A percentile compares a stretch with the other conserved stretches of the same genome.
These are phyloP conservation scores for Trichodelitschia bisporula DNA, from an alignment of 495 filamentous ascomycete species.

Conservation along the genomic window DNA sequence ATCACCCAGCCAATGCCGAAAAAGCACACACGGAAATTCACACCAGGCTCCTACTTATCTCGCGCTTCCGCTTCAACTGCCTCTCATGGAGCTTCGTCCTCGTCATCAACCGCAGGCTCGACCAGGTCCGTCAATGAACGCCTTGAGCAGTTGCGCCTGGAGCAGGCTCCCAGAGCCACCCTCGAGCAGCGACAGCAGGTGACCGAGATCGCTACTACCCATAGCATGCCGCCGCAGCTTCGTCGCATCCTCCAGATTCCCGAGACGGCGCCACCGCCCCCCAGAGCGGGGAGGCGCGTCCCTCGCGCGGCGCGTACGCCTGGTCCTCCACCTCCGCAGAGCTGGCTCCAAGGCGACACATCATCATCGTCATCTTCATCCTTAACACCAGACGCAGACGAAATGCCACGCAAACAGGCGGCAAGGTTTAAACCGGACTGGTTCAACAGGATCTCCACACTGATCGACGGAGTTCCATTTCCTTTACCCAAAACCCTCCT, in stretches of 20 bases:
- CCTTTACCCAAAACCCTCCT: conserved; percentile 22
- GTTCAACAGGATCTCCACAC: no score
- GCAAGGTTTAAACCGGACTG: no score
- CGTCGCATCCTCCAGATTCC: conserved; percentile 41
- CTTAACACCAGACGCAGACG: no score
- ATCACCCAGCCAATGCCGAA: no score
- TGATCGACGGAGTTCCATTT: no score
- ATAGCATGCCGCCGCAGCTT: conserved; percentile 28
- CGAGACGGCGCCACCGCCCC: conserved; percentile 40
- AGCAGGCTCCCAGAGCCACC: conserved; percentile 11
- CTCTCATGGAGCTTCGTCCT: no score
- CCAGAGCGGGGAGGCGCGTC: conserved; percentile 28
- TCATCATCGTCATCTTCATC: no score
- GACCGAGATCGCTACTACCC: conserved; percentile 10
- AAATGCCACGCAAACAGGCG: no score
- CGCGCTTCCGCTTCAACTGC: no score
- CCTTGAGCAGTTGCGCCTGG: conserved; percentile 14
- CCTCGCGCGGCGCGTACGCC: conserved; percentile 21
- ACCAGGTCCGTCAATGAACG: conserved; percentile 16
- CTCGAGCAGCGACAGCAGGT: conserved; percentile 11
- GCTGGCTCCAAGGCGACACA: conserved; percentile 31
- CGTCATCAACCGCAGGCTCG: conserved; percentile 3
- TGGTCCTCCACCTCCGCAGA: conserved; percentile 45
- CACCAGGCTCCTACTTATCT: no score
- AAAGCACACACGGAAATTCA: no score